Conservation (phyloP, 1,284 basidiomycete species). For the Cryptococcus sp. region DNA sequence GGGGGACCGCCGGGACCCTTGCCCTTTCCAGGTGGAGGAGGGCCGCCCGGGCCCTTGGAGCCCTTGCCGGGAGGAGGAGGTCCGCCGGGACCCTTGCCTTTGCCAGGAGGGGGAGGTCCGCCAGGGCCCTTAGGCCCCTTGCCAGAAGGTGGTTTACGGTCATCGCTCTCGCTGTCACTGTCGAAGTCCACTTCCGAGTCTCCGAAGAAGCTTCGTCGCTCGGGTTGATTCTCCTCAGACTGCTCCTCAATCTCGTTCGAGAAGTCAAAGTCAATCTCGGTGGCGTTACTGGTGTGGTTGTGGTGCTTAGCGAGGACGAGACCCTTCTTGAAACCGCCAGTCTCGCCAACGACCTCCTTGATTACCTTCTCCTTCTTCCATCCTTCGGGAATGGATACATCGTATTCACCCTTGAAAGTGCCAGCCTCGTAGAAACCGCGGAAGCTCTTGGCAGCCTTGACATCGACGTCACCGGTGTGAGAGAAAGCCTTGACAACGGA, state of each 20-base stretch:
- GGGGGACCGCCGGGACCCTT: not conserved
- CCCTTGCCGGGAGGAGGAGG: slow-evolving; percentile 9
- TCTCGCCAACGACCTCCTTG: slow-evolving; percentile 19
- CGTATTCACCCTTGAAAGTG: slow-evolving; percentile 22
- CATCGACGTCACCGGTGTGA: slow-evolving; percentile 48
- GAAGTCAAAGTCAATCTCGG: not conserved
- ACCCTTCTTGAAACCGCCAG: slow-evolving; percentile 28
- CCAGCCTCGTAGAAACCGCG: slow-evolving; percentile 32
- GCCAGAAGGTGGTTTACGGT: not conserved
- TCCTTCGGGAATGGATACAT: slow-evolving; percentile 14
- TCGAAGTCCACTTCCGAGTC: not conserved
- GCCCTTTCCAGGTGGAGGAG: slow-evolving; percentile 1
- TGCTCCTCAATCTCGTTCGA: not conserved
- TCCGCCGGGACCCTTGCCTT: slow-evolving; percentile 12
- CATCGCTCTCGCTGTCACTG: slow-evolving; percentile 1
- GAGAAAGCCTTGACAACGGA: slow-evolving; percentile 44
- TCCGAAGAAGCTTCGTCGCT: not conserved
- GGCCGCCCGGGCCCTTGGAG: not conserved
- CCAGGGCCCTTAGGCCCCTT: slow-evolving; percentile 5
- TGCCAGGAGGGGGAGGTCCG: slow-evolving; percentile 17
- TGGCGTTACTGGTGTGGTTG: slow-evolving; percentile 4
- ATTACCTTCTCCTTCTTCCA: slow-evolving; percentile 23
- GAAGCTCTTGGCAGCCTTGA: slow-evolving; percentile 24
- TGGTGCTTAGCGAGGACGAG: slow-evolving; percentile 19
- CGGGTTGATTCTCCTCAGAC: not conserved